A percentile compares a stretch with the other conserved stretches of the same genome.
phyloP scores from a whole-genome alignment of 108 stramenopile species.

The Skeletonema tropicum region DNA sequence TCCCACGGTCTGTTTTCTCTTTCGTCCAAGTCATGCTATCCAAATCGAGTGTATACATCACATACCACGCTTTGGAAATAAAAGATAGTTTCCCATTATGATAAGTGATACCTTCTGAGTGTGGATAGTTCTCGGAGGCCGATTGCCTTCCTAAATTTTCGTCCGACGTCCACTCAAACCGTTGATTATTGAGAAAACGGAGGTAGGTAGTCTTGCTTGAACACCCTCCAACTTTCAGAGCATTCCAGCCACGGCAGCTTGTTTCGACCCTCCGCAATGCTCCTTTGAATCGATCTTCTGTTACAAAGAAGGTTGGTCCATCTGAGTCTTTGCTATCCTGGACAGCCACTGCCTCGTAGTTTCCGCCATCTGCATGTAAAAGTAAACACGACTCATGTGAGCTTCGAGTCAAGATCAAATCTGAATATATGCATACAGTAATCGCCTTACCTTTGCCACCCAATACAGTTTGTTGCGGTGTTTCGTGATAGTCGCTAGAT shows the following conservation, averaged over 20 bases:
- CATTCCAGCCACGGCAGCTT: background rate
- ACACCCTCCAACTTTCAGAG: background rate
- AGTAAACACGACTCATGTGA: background rate
- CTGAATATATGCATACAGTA: background rate
- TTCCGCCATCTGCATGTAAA: background rate
- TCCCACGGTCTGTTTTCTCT: background rate
- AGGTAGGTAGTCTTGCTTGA: background rate
- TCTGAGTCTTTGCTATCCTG: background rate
- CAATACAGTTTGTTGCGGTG: conserved; percentile 8
- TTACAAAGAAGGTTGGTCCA: conserved; percentile 1
- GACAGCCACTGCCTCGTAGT: conserved; percentile 1
- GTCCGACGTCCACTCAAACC: conserved; percentile 4
- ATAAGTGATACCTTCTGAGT: conserved; percentile 1
- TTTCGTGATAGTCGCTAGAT: conserved; percentile 15
- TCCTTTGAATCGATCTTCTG: background rate
- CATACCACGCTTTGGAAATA: background rate
- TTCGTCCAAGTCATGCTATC: background rate
- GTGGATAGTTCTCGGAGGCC: background rate
- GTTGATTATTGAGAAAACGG: background rate
- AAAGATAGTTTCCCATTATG: background rate
- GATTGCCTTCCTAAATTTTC: background rate
- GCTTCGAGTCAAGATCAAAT: background rate
- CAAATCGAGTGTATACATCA: background rate
- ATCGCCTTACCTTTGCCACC: conserved; percentile 22
- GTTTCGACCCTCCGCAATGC: background rate